These are phyloP conservation scores for Acer campestre DNA, from an alignment of 345 rosid species.

Conservation along the genomic window DNA sequence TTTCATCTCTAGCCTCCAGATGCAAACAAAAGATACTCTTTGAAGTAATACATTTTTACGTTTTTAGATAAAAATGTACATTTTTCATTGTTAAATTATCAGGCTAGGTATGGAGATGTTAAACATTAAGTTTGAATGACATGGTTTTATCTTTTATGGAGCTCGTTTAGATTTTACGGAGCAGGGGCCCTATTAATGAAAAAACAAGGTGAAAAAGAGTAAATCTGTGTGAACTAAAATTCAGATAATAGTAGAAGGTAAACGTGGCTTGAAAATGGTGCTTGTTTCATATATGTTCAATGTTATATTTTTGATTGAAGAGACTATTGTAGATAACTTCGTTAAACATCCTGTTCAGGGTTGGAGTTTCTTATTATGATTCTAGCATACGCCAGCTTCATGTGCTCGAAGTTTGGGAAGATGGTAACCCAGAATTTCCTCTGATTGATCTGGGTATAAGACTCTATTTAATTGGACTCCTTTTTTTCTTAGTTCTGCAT, in stretches of 20 bases:
- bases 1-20: not conserved
- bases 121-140: not conserved
- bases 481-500: not conserved
- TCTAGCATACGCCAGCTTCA: constrained; percentile 77
- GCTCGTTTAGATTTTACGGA: not conserved
- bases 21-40: not conserved
- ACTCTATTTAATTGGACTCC: constrained; percentile 16
- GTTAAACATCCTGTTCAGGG: constrained; percentile 37
- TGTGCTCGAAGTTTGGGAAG: constrained; percentile 96
- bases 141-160: not conserved
- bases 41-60: not conserved
- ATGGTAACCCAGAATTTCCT: constrained; percentile 68
- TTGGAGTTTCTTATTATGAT: constrained; percentile 93
- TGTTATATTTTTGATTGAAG: not conserved
- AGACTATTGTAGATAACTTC: not conserved
- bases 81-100: not conserved
- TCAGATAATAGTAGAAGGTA: not conserved
- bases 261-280: not conserved
- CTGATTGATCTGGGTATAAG: constrained; percentile 74
- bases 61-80: not conserved
- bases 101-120: not conserved
- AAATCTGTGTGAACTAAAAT: not conserved
- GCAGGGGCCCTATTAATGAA: not conserved
- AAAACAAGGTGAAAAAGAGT: not conserved
- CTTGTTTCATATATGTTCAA: not conserved